Percentiles rank a stretch among this genome's conserved stretches.
These are phyloP conservation scores for Psidium guajava DNA, from an alignment of 345 rosid genomes.

Conservation along the genomic window DNA sequence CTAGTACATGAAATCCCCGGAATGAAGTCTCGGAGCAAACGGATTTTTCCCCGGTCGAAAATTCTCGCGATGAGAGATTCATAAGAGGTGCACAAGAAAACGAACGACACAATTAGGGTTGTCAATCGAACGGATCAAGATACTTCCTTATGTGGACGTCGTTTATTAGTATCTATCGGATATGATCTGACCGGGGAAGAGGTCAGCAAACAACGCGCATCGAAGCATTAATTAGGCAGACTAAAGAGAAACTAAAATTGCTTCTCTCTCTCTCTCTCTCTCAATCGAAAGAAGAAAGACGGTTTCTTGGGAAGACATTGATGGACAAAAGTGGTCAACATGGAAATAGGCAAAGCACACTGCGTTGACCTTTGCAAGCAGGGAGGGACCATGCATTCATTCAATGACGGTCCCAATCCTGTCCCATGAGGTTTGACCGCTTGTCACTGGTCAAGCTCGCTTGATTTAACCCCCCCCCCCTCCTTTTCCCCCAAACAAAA, in stretches of 20 bases:
- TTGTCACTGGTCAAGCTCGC: background rate
- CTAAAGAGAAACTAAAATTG: background rate
- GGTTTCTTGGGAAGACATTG: background rate
- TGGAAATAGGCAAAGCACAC: background rate
- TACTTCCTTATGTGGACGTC: background rate
- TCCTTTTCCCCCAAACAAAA: no score
- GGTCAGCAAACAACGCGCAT: background rate
- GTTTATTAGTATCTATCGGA: background rate
- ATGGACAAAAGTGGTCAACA: background rate
- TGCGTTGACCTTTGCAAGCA: background rate
- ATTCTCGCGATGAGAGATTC: background rate
- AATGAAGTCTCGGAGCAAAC: background rate
- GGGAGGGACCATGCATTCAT: background rate
- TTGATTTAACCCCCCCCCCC: background rate
- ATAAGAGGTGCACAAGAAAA: background rate
- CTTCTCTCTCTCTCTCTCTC: background rate
- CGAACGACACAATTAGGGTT: accelerated
- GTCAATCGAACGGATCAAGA: background rate
- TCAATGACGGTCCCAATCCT: background rate
- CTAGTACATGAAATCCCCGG: background rate
- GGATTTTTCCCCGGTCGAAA: accelerated
- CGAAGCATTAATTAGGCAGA: background rate
- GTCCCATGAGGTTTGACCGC: background rate
- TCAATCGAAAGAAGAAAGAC: background rate
- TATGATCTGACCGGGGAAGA: background rate